A percentile compares a stretch with the other conserved stretches of the same genome.
phyloP scores from a whole-genome alignment of 2,329 filamentous ascomycete species.

The Neonectria coccinea region DNA sequence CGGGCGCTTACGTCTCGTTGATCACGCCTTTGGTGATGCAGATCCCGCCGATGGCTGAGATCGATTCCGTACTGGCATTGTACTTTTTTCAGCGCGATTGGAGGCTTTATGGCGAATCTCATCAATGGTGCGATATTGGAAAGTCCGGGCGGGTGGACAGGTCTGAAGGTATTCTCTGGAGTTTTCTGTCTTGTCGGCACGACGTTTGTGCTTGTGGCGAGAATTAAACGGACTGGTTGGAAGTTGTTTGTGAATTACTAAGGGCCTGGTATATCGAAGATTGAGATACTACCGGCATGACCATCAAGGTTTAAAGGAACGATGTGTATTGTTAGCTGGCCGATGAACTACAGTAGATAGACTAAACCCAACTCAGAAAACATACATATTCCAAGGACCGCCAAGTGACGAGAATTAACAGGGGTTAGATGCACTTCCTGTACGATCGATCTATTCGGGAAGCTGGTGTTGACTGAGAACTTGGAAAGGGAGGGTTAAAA shows the following conservation, averaged over 20 bases:
- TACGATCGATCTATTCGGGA: too few relatives aligned
- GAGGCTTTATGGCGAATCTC: constrained; percentile 68
- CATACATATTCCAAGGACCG: too few relatives aligned
- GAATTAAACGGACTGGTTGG: background rate
- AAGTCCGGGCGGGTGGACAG: constrained; percentile 45
- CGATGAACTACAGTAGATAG: background rate
- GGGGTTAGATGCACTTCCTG: too few relatives aligned
- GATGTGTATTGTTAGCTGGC: background rate
- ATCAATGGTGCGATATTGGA: constrained; percentile 63
- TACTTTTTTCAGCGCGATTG: constrained; percentile 67
- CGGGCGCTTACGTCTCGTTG: constrained; percentile 56
- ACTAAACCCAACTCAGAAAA: background rate
- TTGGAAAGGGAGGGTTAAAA: background rate
- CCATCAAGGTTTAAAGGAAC: background rate
- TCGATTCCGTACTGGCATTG: constrained; percentile 49
- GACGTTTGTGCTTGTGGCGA: constrained; percentile 13
- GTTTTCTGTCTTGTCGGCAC: constrained; percentile 35
- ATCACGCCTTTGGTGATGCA: constrained; percentile 57
- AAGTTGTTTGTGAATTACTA: background rate
- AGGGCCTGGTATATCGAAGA: too few relatives aligned
- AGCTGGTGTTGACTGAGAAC: background rate
- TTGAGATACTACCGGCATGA: too few relatives aligned
- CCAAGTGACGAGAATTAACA: too few relatives aligned
- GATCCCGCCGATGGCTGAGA: constrained; percentile 41
- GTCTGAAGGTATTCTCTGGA: constrained; percentile 52